Evolutionary conservation across 2,329 filamentous ascomycete species (phyloP).

Genomic region (Penicillium olsonii): DNA sequence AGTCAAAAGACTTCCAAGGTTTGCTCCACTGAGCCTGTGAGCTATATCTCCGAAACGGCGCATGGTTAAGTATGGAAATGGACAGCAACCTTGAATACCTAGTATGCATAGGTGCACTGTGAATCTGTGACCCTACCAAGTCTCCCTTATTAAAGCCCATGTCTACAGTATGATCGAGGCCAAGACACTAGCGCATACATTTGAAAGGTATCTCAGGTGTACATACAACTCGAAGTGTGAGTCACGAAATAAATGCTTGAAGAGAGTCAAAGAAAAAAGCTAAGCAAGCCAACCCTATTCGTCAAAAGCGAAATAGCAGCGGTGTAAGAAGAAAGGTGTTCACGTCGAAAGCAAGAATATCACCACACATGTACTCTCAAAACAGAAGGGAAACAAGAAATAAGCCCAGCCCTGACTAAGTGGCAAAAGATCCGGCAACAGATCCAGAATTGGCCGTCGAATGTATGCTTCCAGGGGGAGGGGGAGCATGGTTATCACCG

Average conservation of each 20-base stretch:
- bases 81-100: too few species aligned
- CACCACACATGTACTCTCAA: conserved; percentile 9
- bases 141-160: too few species aligned
- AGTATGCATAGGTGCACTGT: too few species aligned
- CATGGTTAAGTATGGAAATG: too few species aligned
- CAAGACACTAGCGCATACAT: not conserved
- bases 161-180: not conserved
- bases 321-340: not conserved
- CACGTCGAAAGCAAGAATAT: not conserved
- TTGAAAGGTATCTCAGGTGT: not conserved
- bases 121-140: too few species aligned
- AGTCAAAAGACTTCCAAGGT: too few species aligned
- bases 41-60: too few species aligned
- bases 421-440: conserved; percentile 21
- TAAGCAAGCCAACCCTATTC: conserved; percentile 1
- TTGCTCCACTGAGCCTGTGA: too few species aligned
- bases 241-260: not conserved
- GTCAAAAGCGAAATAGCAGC: not conserved
- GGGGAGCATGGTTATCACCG: conserved; percentile 24
- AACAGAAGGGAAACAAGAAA: conserved; percentile 1
- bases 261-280: not conserved
- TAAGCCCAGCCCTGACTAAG: conserved; percentile 1
- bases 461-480: conserved; percentile 32
- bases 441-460: conserved; percentile 34
- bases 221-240: conserved; percentile 4